Evolutionary conservation across 495 filamentous ascomycete species (phyloP), one percentile per base, ranked within the genome.

Genomic region (Penicillium macrosclerotiorum): DNA sequence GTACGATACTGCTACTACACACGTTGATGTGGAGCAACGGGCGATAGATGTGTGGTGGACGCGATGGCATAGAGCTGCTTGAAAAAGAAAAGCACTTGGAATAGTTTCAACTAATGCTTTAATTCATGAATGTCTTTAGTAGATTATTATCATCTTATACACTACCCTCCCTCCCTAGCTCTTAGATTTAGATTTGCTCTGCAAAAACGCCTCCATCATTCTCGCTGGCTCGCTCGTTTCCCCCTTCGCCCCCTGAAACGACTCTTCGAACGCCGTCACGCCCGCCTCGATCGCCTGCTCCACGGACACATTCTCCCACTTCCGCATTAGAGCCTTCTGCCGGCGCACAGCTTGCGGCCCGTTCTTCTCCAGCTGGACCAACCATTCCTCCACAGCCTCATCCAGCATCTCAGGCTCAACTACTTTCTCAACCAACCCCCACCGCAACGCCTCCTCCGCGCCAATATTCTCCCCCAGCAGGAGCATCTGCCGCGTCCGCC

Each of bases 341-440:
- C 38, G 46, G 3, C 59, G 46, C 39, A 59, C 55, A 20, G 55
- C 59, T 20, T 42, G 14, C 5, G 55, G 47, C 5, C 59, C 52
- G 52, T 53, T 62, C 49, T 49, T 50, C 37, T 62, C 60, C 25
- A 66, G 42, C 20, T 52, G 40, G 9, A 35, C 20, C 26, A 59
- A 31, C 52, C 52, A 55, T 26, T 45, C 43, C 22, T 57, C 56
- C 26, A 64, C 49, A 40, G 55, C 61, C 9, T 52, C 54, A 45
- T 57, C 59, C 12, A 60, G 33, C 2, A 31, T 42, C 13, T 39
- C 50, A 18, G 45, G 32, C 31, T 50, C 44, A 30, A 59, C 49
- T 16, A 63, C 45, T 42, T 55, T 60, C 56, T 60, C 59, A 22
- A 57, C 45, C 11, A 57, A 37, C 14, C 50, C 59, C 59, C 58